Percentiles rank a stretch among this genome's conserved stretches.
These are phyloP conservation scores for Amanita pallidorosea DNA, from an alignment of 768 basidiomycete genomes.

Conservation along the genomic window DNA sequence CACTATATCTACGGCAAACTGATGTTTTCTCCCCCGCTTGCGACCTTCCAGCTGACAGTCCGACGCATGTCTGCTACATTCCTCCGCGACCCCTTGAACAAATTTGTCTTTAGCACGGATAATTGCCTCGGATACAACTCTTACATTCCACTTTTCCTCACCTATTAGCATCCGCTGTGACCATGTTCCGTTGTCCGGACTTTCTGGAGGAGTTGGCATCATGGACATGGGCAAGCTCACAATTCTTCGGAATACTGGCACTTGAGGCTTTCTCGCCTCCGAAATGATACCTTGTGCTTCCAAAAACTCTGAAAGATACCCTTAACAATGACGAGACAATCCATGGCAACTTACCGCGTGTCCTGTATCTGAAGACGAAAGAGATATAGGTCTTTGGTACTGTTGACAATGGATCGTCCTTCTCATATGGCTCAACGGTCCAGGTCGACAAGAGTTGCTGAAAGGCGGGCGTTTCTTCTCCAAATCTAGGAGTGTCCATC, in stretches of 20 bases:
- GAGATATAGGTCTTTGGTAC: conserved; percentile 44
- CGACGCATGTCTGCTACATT: neutral
- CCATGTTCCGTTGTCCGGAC: neutral
- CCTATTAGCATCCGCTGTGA: no score
- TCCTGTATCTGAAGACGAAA: conserved; percentile 58
- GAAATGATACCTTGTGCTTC: conserved; percentile 40
- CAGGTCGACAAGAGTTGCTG: conserved; percentile 41
- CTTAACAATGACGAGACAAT: neutral
- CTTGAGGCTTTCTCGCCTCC: conserved; percentile 14
- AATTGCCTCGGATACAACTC: no score
- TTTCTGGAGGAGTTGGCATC: conserved; percentile 8
- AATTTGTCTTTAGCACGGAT: no score
- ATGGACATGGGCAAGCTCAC: conserved; percentile 26
- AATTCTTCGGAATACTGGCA: conserved; percentile 23
- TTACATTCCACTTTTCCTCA: no score
- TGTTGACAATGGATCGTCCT: conserved; percentile 15
- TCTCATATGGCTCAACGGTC: conserved; percentile 38
- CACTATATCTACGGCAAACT: no score
- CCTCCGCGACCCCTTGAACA: no score
- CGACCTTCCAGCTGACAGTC: no score
- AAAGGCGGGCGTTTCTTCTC: conserved; percentile 26
- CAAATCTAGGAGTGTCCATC: conserved; percentile 28
- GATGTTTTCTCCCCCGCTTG: no score
- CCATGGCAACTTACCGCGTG: conserved; percentile 28
- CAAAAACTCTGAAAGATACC: conserved; percentile 29